phyloP scores from a whole-genome alignment of 352 stramenopile genomes.

The Pythium myriotylum region DNA sequence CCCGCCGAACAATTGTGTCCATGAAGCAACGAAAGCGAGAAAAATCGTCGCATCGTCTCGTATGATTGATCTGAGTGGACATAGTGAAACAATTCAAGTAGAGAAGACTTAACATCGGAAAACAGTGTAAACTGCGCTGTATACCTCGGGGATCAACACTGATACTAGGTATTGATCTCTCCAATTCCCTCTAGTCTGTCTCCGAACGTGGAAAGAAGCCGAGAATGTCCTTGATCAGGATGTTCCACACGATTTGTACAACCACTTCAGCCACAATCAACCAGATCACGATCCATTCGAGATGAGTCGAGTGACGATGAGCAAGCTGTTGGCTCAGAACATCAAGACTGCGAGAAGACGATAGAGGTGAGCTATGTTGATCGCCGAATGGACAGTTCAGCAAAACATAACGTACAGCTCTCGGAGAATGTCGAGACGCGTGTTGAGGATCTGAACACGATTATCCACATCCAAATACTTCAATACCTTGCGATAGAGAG shows the following conservation, averaged over 20 bases:
- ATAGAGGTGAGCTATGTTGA: no score
- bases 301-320: constrained; percentile 86
- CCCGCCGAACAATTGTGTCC: constrained; percentile 19
- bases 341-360: constrained; percentile 62
- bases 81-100: constrained; percentile 2
- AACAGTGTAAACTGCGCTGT: no score
- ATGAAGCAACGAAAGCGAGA: constrained; percentile 40
- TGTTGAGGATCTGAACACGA: constrained; percentile 93
- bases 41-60: constrained; percentile 41
- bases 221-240: constrained; percentile 88
- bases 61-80: not conserved
- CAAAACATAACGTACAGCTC: constrained; percentile 72
- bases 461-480: constrained; percentile 94
- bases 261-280: constrained; percentile 92
- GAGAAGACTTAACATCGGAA: no score
- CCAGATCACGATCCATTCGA: constrained; percentile 95
- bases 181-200: constrained; percentile 13
- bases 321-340: constrained; percentile 92
- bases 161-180: no score
- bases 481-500: constrained; percentile 90
- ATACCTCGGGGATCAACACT: no score
- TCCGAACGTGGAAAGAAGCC: constrained; percentile 81
- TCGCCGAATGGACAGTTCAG: no score
- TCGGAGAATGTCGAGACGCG: constrained; percentile 90
- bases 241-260: constrained; percentile 89